These are phyloP conservation scores for Salinomyces thailandicus DNA, from an alignment of 2,329 filamentous ascomycete genomes.

Conservation along the genomic window DNA sequence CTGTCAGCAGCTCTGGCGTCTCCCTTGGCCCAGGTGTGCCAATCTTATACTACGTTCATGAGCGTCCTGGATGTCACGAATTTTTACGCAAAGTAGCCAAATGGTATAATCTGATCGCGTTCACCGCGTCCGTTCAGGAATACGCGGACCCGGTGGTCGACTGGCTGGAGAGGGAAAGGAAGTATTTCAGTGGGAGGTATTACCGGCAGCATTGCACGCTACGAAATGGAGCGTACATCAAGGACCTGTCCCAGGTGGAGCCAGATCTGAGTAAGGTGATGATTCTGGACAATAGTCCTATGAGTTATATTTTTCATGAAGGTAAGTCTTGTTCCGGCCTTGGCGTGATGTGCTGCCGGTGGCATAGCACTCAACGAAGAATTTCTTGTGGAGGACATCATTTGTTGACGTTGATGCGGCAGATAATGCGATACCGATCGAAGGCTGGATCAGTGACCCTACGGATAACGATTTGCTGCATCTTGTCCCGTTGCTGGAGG, in stretches of 20 bases:
- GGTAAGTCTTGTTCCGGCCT: slow-evolving; percentile 50
- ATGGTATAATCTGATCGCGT: slow-evolving; percentile 96
- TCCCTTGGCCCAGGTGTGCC: slow-evolving; percentile 74
- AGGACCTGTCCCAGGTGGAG: slow-evolving; percentile 91
- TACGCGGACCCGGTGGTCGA: slow-evolving; percentile 98
- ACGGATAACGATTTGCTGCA: slow-evolving; percentile 93
- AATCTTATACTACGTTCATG: slow-evolving; percentile 97
- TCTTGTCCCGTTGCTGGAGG: slow-evolving; percentile 83
- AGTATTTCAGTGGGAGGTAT: slow-evolving; percentile 88
- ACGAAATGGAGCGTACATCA: slow-evolving; percentile 93
- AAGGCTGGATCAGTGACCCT: slow-evolving; percentile 98
- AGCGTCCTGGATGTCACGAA: slow-evolving; percentile 91
- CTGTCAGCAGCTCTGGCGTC: slow-evolving; percentile 13
- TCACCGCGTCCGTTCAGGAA: slow-evolving; percentile 95
- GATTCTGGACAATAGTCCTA: slow-evolving; percentile 95
- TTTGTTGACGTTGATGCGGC: neutral
- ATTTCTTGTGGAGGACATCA: neutral
- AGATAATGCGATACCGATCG: slow-evolving; percentile 99
- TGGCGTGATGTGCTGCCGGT: neutral
- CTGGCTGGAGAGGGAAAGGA: slow-evolving; percentile 92
- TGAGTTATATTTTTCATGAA: slow-evolving; percentile 98
- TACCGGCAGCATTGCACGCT: slow-evolving; percentile 97
- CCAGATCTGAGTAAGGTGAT: slow-evolving; percentile 95
- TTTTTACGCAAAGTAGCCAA: slow-evolving; percentile 88
- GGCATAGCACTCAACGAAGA: no score